Percentiles rank a stretch among this genome's conserved stretches.
Evolutionary conservation across 331 rosid genomes (phyloP).

Genomic region (Cydonia oblonga): DNA sequence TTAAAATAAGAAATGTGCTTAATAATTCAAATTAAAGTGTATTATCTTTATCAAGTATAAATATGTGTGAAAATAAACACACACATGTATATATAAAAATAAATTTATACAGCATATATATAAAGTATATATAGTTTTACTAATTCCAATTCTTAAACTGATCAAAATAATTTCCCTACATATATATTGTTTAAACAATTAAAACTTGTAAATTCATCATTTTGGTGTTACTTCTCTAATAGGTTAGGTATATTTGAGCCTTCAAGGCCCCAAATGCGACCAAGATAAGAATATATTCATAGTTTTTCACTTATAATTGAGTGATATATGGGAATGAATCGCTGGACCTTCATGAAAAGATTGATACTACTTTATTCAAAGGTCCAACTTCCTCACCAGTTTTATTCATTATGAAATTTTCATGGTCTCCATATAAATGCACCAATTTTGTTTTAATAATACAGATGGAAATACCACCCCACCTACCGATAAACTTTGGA

Average conservation of each 20-base stretch:
- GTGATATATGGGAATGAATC: background rate
- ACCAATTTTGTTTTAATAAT: background rate
- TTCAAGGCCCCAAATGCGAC: background rate
- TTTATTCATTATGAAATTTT: slow-evolving; percentile 5
- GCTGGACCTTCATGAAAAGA: slow-evolving; percentile 18
- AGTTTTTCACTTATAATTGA: background rate
- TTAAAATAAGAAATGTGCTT: background rate
- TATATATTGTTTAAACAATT: too few species aligned
- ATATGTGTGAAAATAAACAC: background rate
- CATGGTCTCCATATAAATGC: background rate
- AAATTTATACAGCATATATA: too few species aligned
- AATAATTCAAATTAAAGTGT: too few species aligned
- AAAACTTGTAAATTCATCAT: background rate
- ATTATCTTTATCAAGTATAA: background rate
- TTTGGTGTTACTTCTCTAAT: background rate
- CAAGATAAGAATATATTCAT: background rate
- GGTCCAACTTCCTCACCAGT: slow-evolving; percentile 7
- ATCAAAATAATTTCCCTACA: too few species aligned
- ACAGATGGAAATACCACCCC: slow-evolving; percentile 5
- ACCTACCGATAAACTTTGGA: slow-evolving; percentile 11
- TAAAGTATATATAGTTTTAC: too few species aligned
- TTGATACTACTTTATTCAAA: slow-evolving; percentile 1
- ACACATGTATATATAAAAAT: too few species aligned
- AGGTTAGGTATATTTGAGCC: background rate
- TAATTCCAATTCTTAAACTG: background rate